A percentile compares a stretch with the other conserved stretches of the same genome.
Evolutionary conservation across 2,329 filamentous ascomycete species (phyloP).

Genomic region (Pseudocercospora fijiensis): DNA sequence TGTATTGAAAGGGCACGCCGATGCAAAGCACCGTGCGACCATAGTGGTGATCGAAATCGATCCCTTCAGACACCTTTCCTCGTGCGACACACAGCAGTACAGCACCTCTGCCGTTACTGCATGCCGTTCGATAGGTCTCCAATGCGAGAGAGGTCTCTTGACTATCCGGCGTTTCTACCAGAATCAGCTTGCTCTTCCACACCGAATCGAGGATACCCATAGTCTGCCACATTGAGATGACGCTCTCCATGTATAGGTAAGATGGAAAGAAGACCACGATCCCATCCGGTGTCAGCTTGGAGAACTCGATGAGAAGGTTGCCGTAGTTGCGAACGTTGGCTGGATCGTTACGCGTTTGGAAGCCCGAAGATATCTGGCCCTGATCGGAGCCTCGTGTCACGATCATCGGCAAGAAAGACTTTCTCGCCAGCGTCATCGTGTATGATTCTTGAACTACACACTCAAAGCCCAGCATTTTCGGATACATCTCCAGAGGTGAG

Average conservation of each 20-base stretch:
- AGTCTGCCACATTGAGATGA: slow-evolving; percentile 98
- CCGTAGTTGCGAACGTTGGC: slow-evolving; percentile 98
- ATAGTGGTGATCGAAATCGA: slow-evolving; percentile 99
- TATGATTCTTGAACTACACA: slow-evolving; percentile 97
- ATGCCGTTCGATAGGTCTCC: slow-evolving; percentile 95
- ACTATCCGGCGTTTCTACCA: slow-evolving; percentile 95
- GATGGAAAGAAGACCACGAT: slow-evolving; percentile 99
- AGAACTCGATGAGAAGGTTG: slow-evolving; percentile 88
- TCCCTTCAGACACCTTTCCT: slow-evolving; percentile 95
- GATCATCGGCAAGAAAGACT: slow-evolving; percentile 97
- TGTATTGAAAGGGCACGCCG: slow-evolving; percentile 97
- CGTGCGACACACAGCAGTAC: slow-evolving; percentile 92
- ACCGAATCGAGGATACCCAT: slow-evolving; percentile 97
- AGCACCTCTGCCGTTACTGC: slow-evolving; percentile 92
- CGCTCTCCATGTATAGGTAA: slow-evolving; percentile 98
- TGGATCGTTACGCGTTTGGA: slow-evolving; percentile 92
- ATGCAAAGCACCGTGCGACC: slow-evolving; percentile 94
- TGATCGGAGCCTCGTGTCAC: slow-evolving; percentile 95
- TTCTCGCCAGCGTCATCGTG: slow-evolving; percentile 88
- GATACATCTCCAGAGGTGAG: slow-evolving; percentile 97
- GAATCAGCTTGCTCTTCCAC: slow-evolving; percentile 98
- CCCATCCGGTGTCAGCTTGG: slow-evolving; percentile 91
- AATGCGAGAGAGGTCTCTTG: slow-evolving; percentile 94
- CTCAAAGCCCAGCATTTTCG: slow-evolving; percentile 92
- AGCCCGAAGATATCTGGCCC: slow-evolving; percentile 86